Base-by-base conservation (phyloP, 2,329 filamentous ascomycete species). In the Cladobotryum mycophilum region DNA sequence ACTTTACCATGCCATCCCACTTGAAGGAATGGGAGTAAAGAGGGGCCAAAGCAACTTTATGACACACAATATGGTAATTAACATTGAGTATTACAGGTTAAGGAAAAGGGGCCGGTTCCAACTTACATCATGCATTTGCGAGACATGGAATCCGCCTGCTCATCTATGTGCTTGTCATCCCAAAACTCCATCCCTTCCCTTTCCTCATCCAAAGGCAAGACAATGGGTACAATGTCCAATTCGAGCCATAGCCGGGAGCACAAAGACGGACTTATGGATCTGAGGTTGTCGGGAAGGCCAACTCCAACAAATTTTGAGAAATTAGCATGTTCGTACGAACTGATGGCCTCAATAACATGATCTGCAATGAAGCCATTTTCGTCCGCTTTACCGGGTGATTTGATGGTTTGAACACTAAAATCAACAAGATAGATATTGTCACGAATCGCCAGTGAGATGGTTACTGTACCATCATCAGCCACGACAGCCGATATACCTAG, bases 71-170 rank as follows among this genome's bases (percentile, higher is more conserved):
- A 55, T 4, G 25, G 6, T 30, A 30, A 18, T 14, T 53, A 41
- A 45, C 15, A 13, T 22, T n/a, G 20, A 5, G 20, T 20, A n/a
- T n/a, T n/a, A 15, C 17, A 13, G n/a, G 5, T n/a, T n/a, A 6
- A 47, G 5, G 20, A 37, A 47, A 34, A 6, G 13, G 14, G 22
- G 42, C 7, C n/a, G 18, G 41, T 46, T 2, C 6, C 41, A 52
- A 69, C 78, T 67, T 68, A 86, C 84, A 84, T 79, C 55, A 90
- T 77, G 64, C 85, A 89, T 71, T 90, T 91, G 54, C 88, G 77
- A 2, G 84, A 85, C 79, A 91, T 86, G 1, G 85, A 87, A 63
- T 92, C 88, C 1, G 88, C 87, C 65, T 90, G 84, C 64, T 93
- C 88, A 59, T 91, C 88, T 4, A 90, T 76, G n/a, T 76, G 70